Evolutionary conservation across 2,329 filamentous ascomycete species (phyloP).

Genomic region (Aureobasidium sp.): DNA sequence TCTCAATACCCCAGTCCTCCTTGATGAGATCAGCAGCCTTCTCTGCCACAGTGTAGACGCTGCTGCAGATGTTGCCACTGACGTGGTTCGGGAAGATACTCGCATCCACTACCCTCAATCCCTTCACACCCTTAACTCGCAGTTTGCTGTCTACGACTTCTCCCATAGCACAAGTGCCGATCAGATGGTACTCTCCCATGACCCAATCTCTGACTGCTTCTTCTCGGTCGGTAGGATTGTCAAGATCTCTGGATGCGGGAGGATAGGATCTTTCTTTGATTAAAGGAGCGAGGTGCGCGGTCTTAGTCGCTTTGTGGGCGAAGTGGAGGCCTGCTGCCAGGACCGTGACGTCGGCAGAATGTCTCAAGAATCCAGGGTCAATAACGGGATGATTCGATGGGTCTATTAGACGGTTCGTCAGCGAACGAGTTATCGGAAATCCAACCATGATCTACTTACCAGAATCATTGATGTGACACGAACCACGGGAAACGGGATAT

Average conservation of each 20-base stretch:
- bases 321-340: constrained; percentile 27
- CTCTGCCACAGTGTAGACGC: constrained; percentile 25
- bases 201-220: constrained; percentile 18
- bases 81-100: constrained; percentile 25
- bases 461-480: constrained; percentile 23
- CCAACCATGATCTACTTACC: background rate
- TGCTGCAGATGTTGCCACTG: constrained; percentile 21
- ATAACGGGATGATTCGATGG: constrained; percentile 14
- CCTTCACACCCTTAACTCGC: constrained; percentile 28
- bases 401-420: background rate
- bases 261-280: constrained; percentile 30
- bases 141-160: constrained; percentile 31
- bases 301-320: constrained; percentile 34
- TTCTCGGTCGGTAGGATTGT: constrained; percentile 18
- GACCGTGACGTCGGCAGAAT: constrained; percentile 18
- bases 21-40: constrained; percentile 25
- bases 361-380: constrained; percentile 17
- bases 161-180: constrained; percentile 36
- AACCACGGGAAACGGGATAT: constrained; percentile 24
- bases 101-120: constrained; percentile 30
- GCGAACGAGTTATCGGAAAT: background rate
- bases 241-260: constrained; percentile 19
- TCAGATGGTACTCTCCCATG: constrained; percentile 30
- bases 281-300: constrained; percentile 31
- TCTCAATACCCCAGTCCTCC: constrained; percentile 17